These are phyloP conservation scores for Artemisia argyi DNA, from an alignment of 129 eudicot species.

Conservation along the genomic window DNA sequence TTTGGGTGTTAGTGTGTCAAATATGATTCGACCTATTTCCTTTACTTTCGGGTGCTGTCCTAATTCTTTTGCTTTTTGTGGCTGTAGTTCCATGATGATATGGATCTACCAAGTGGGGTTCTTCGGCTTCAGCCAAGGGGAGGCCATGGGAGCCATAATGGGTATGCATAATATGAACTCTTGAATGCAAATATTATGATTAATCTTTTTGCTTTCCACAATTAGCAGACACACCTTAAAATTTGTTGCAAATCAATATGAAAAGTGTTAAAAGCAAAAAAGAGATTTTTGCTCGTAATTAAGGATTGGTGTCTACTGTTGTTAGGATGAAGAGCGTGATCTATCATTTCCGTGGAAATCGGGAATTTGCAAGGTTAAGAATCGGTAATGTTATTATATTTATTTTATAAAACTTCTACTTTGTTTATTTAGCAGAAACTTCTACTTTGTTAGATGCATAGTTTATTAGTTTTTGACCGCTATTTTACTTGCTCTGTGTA, in stretches of 20 bases:
- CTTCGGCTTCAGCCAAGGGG: conserved; percentile 73
- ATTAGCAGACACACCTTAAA: background rate
- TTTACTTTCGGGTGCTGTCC: background rate
- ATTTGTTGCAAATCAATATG: background rate
- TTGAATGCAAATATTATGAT: background rate
- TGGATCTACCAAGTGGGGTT: conserved; percentile 87
- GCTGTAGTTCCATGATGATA: conserved; percentile 77
- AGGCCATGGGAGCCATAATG: conserved; percentile 83
- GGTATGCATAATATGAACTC: conserved; percentile 43
- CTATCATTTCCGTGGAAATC: conserved; percentile 70
- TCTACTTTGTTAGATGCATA: conserved; percentile 5
- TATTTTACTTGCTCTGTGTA: conserved; percentile 12
- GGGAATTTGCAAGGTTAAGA: conserved; percentile 75
- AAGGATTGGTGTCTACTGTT: too few species aligned
- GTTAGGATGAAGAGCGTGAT: conserved; percentile 82
- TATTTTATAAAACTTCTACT: background rate
- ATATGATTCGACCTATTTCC: background rate
- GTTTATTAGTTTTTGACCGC: background rate
- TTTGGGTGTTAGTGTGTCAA: background rate
- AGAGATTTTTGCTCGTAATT: too few species aligned
- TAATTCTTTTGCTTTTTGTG: conserved; percentile 19
- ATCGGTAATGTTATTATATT: conserved; percentile 47
- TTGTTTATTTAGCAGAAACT: too few species aligned
- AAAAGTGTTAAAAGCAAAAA: background rate
- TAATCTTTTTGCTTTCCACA: background rate